Percentiles rank a stretch among this genome's conserved stretches.
phyloP scores from a whole-genome alignment of 805 yeast genomes.

The Saturnispora galanensis region DNA sequence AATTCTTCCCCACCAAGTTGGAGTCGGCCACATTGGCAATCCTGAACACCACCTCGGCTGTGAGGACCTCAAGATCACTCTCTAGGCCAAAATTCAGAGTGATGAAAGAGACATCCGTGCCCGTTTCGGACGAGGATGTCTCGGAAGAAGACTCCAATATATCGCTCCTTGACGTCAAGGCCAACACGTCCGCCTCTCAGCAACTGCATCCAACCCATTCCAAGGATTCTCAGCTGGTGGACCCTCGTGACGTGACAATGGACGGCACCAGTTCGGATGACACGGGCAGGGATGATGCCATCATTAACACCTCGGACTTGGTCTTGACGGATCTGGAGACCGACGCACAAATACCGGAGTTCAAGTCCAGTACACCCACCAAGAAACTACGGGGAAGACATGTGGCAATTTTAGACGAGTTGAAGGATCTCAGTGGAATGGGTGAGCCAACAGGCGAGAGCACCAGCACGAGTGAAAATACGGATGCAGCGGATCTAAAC shows the following conservation, averaged over 20 bases:
- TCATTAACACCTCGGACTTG: conserved; percentile 8
- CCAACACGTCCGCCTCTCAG: background rate
- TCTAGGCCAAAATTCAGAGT: too few species aligned
- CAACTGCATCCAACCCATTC: background rate
- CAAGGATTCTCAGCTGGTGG: background rate
- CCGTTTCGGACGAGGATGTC: too few species aligned
- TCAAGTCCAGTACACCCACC: conserved; percentile 5
- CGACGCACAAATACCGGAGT: conserved; percentile 1
- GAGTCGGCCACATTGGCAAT: conserved; percentile 16
- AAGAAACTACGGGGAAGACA: conserved; percentile 1
- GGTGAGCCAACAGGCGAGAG: background rate
- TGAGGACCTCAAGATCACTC: too few species aligned
- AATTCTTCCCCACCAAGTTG: conserved; percentile 1
- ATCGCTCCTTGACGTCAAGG: too few species aligned
- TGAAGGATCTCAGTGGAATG: background rate
- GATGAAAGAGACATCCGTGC: too few species aligned
- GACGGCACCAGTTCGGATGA: background rate
- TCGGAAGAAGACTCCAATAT: too few species aligned
- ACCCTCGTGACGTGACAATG: background rate
- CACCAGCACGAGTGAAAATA: conserved; percentile 21
- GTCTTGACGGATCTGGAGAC: conserved; percentile 6
- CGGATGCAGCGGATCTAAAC: conserved; percentile 12
- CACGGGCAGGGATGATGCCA: background rate
- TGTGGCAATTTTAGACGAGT: conserved; percentile 1
- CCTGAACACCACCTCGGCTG: background rate